Percentiles rank a stretch among this genome's conserved stretches.
Conservation (phyloP, 2,329 filamentous ascomycete species). For the Zopfia rhizophila region DNA sequence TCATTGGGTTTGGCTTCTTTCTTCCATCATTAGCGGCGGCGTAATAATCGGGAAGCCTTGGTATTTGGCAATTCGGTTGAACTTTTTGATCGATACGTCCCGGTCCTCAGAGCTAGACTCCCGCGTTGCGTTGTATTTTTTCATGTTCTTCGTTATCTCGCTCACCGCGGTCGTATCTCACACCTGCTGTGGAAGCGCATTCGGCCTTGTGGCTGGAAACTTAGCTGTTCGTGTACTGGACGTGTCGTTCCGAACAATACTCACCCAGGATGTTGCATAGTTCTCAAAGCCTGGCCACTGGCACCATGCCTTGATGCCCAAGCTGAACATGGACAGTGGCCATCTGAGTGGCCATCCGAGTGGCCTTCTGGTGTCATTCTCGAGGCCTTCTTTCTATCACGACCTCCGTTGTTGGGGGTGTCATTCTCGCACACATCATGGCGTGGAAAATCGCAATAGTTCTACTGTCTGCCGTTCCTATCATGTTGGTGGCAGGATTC, state of each 20-base stretch:
- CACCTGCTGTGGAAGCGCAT: constrained; percentile 56
- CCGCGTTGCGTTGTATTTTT: constrained; percentile 55
- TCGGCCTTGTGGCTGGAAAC: constrained; percentile 60
- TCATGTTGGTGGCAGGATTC: constrained; percentile 60
- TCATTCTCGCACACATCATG: constrained; percentile 59
- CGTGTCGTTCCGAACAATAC: constrained; percentile 61
- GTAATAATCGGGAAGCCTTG: constrained; percentile 70
- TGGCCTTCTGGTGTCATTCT: constrained; percentile 61
- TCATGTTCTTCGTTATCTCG: constrained; percentile 65
- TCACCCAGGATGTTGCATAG: constrained; percentile 66
- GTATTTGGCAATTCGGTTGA: constrained; percentile 65
- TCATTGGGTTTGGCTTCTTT: constrained; percentile 55
- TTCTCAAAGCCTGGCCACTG: constrained; percentile 57
- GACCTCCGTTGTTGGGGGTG: constrained; percentile 59
- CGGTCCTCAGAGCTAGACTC: constrained; percentile 24
- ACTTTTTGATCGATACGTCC: constrained; percentile 60
- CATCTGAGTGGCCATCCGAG: constrained; percentile 61
- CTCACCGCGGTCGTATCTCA: constrained; percentile 60
- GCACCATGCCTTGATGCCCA: constrained; percentile 57
- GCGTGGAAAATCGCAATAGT: constrained; percentile 65
- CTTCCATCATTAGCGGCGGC: constrained; percentile 59
- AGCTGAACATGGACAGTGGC: constrained; percentile 60
- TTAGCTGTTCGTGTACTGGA: constrained; percentile 57
- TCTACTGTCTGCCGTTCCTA: constrained; percentile 59
- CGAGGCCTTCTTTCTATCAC: constrained; percentile 60